phyloP scores from a whole-genome alignment of 2,329 filamentous ascomycete genomes.

The Ascochyta fabae region DNA sequence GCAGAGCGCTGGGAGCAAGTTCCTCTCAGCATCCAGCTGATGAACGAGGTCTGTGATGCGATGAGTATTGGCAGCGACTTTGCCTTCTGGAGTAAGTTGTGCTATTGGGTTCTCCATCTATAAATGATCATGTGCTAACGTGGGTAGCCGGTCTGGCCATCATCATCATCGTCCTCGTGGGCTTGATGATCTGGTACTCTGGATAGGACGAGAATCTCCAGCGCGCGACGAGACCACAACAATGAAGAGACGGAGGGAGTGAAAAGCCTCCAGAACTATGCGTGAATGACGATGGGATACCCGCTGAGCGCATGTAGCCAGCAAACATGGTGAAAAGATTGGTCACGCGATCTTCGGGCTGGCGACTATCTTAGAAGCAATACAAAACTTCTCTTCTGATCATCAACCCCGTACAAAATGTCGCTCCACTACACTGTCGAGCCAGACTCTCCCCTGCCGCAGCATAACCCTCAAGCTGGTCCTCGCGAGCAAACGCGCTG shows the following conservation, averaged over 20 bases:
- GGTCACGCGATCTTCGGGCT: not conserved
- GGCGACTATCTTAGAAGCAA: not conserved
- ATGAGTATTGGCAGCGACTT: slow-evolving; percentile 4
- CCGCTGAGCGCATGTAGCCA: not conserved
- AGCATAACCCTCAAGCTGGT: not conserved
- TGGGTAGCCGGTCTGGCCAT: not conserved
- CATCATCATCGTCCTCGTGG: not conserved
- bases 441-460: not conserved
- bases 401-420: not conserved
- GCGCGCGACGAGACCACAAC: not conserved
- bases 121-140: not conserved
- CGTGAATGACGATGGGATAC: not conserved
- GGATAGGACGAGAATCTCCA: not conserved
- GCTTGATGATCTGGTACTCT: not conserved
- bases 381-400: too few species aligned
- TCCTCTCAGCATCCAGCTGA: not conserved
- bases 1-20: not conserved
- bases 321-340: slow-evolving; percentile 4
- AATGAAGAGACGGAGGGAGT: not conserved
- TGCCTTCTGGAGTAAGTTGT: slow-evolving; percentile 3
- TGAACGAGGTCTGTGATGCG: slow-evolving; percentile 5
- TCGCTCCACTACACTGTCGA: not conserved
- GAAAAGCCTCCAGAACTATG: not conserved
- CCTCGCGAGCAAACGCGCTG: not conserved
- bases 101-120: not conserved